Evolutionary conservation across 176 grass and related monocot genomes (phyloP).

Genomic region (Oryza glaberrima): DNA sequence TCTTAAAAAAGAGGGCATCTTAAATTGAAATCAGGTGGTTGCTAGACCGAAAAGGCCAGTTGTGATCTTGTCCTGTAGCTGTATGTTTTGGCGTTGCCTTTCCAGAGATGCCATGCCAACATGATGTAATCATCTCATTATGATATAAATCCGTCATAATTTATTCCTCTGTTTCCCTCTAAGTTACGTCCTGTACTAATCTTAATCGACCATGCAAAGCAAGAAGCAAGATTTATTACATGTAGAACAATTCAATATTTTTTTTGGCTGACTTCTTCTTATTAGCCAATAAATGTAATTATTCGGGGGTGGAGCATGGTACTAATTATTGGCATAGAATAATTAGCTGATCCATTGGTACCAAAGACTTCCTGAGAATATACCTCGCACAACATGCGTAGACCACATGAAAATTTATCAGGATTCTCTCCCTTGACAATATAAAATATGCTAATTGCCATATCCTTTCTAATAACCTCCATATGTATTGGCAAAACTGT

Average conservation of each 20-base stretch:
- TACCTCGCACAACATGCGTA: background rate
- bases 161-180: background rate
- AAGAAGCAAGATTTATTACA: background rate
- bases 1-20: background rate
- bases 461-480: background rate
- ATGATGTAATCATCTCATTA: background rate
- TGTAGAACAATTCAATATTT: background rate
- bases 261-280: background rate
- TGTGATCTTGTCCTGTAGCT: background rate
- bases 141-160: background rate
- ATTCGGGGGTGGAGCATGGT: background rate
- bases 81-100: conserved; percentile 9
- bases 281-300: background rate
- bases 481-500: background rate
- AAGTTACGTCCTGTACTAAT: background rate
- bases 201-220: background rate
- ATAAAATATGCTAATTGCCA: background rate
- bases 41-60: background rate
- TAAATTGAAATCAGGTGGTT: background rate
- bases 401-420: background rate
- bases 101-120: background rate
- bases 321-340: background rate
- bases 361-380: conserved; percentile 29
- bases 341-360: background rate
- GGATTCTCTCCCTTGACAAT: background rate